Evolutionary conservation across 345 rosid species (phyloP).

Genomic region (Populus tremula): DNA sequence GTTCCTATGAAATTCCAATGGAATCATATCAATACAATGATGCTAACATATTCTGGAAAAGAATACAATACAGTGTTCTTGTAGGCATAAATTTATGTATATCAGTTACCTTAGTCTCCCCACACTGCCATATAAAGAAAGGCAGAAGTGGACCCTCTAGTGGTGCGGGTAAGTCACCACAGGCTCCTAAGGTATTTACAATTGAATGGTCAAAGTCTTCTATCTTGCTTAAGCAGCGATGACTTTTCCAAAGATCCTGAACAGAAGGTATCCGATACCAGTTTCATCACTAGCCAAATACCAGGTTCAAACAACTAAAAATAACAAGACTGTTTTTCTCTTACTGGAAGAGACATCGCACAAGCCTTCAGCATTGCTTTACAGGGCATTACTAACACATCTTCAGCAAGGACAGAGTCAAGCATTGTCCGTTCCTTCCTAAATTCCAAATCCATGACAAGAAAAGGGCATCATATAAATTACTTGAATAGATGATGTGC

Average conservation of each 20-base stretch:
- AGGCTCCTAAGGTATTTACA: conserved; percentile 81
- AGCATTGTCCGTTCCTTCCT: conserved; percentile 83
- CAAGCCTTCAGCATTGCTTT: conserved; percentile 78
- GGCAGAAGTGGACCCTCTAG: conserved; percentile 74
- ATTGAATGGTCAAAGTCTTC: conserved; percentile 88
- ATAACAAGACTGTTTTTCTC: not conserved
- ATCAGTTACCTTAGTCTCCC: conserved; percentile 60
- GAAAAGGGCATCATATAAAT: not conserved
- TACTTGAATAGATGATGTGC: not conserved
- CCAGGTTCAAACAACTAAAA: not conserved
- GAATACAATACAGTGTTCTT: not conserved
- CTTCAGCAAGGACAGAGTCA: conserved; percentile 59
- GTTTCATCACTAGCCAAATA: not conserved
- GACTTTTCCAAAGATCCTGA: conserved; percentile 88
- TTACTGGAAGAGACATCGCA: conserved; percentile 86
- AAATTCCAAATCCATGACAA: conserved; percentile 9
- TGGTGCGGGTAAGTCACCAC: conserved; percentile 57
- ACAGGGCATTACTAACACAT: conserved; percentile 63
- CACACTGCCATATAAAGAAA: conserved; percentile 82
- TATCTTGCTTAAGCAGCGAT: conserved; percentile 53
- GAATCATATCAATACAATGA: not conserved
- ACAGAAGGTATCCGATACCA: not conserved
- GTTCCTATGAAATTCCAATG: conserved; percentile 46
- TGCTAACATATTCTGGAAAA: not conserved
- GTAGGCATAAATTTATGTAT: not conserved